phyloP scores from a whole-genome alignment of 2,329 filamentous ascomycete species.

The Orbilia oligospora region DNA sequence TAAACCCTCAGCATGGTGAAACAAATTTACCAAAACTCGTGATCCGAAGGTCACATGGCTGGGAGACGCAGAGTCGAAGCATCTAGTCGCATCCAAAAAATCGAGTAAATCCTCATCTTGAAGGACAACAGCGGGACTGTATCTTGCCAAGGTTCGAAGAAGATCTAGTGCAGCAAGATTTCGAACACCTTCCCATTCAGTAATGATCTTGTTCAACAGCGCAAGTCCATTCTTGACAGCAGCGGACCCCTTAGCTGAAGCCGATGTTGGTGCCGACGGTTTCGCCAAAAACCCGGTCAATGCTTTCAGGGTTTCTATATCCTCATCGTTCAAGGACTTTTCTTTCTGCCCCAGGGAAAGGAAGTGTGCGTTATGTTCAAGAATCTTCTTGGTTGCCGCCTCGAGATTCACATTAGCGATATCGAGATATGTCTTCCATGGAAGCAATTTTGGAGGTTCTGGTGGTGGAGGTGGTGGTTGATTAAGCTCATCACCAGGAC shows the following conservation, averaged over 20 bases:
- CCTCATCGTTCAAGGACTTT: slow-evolving; percentile 79
- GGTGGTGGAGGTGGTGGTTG: slow-evolving; percentile 65
- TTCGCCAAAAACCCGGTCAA: slow-evolving; percentile 77
- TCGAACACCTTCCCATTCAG: slow-evolving; percentile 83
- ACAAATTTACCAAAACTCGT: slow-evolving; percentile 86
- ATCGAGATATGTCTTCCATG: slow-evolving; percentile 83
- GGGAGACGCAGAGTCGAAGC: slow-evolving; percentile 74
- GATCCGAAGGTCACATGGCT: slow-evolving; percentile 92
- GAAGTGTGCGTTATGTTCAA: slow-evolving; percentile 81
- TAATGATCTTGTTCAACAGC: slow-evolving; percentile 79
- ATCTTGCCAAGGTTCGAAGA: slow-evolving; percentile 83
- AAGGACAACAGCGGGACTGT: slow-evolving; percentile 76
- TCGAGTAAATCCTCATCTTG: slow-evolving; percentile 74
- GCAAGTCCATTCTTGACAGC: slow-evolving; percentile 73
- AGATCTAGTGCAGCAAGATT: slow-evolving; percentile 89
- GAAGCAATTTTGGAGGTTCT: slow-evolving; percentile 75
- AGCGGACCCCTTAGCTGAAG: slow-evolving; percentile 68
- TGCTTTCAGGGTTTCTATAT: slow-evolving; percentile 75
- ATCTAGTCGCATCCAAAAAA: slow-evolving; percentile 73
- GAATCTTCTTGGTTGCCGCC: slow-evolving; percentile 82
- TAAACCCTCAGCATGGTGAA: slow-evolving; percentile 80
- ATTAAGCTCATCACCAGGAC: slow-evolving; percentile 75
- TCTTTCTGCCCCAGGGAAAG: slow-evolving; percentile 80
- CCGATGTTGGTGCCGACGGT: slow-evolving; percentile 66
- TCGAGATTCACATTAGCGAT: slow-evolving; percentile 80